Conservation (phyloP, 495 filamentous ascomycete genomes). For the Ramalina peruviana region DNA sequence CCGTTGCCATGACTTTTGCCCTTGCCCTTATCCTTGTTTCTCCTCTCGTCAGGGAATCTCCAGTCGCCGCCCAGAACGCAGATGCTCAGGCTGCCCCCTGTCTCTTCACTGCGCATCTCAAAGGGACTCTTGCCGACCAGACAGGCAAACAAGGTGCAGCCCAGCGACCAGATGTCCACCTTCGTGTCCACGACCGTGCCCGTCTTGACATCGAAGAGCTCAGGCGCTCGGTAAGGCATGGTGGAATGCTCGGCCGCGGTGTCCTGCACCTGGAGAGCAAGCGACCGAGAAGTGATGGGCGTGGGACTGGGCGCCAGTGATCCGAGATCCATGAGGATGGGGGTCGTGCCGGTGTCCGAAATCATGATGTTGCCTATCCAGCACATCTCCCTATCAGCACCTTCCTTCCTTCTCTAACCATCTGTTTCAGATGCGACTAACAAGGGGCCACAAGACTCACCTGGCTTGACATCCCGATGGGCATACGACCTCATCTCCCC, state of each 20-base stretch:
- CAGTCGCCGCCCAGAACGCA: constrained; percentile 86
- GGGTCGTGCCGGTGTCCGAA: constrained; percentile 45
- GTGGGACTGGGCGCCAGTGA: constrained; percentile 80
- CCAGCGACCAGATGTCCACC: constrained; percentile 95
- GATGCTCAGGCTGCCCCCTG: constrained; percentile 80
- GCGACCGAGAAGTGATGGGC: constrained; percentile 81
- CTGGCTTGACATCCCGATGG: constrained; percentile 95
- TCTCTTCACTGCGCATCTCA: constrained; percentile 89
- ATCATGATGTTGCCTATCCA: constrained; percentile 60
- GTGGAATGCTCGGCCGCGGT: constrained; percentile 90
- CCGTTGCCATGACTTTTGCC: constrained; percentile 13
- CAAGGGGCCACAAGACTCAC: constrained; percentile 25
- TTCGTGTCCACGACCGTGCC: constrained; percentile 88
- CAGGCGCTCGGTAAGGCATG: constrained; percentile 95
- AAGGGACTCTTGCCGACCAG: constrained; percentile 93
- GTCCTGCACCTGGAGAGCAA: constrained; percentile 85
- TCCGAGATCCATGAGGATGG: constrained; percentile 97
- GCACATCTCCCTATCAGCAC: constrained; percentile 2
- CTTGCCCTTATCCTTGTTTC: constrained; percentile 38
- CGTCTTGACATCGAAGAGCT: constrained; percentile 96
- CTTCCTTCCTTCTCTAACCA: neutral
- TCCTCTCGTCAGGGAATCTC: constrained; percentile 77
- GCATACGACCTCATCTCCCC: constrained; percentile 73
- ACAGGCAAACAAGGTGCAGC: constrained; percentile 92
- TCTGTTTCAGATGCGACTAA: neutral